These are phyloP conservation scores for Balakata baccata DNA, from an alignment of 345 rosid species.

Conservation along the genomic window DNA sequence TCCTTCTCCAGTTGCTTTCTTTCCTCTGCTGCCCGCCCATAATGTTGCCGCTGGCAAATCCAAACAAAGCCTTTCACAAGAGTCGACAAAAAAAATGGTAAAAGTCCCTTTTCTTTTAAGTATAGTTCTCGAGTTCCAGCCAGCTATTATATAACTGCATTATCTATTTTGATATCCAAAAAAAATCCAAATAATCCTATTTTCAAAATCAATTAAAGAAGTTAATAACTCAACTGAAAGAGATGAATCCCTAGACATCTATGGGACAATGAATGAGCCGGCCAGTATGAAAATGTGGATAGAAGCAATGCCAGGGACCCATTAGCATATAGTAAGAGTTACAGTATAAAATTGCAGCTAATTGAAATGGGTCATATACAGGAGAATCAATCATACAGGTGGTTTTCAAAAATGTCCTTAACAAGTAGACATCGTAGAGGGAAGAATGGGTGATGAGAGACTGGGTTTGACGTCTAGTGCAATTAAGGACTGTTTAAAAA, in stretches of 20 bases:
- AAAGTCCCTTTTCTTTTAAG: too few relatives aligned
- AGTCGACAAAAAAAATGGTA: too few relatives aligned
- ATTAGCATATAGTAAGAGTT: background rate
- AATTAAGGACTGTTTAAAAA: background rate
- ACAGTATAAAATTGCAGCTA: slow-evolving; percentile 4
- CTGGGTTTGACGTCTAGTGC: background rate
- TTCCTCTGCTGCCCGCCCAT: slow-evolving; percentile 13
- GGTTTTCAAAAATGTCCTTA: slow-evolving; percentile 21
- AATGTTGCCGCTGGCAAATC: slow-evolving; percentile 13
- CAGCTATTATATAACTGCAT: too few relatives aligned
- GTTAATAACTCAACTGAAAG: too few relatives aligned
- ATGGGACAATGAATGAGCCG: slow-evolving; percentile 21
- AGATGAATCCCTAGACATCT: too few relatives aligned
- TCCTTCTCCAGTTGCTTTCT: slow-evolving; percentile 27
- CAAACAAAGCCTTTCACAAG: slow-evolving; percentile 27
- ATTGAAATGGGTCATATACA: background rate
- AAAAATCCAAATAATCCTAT: too few relatives aligned
- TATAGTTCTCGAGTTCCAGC: too few relatives aligned
- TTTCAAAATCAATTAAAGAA: too few relatives aligned
- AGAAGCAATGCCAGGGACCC: background rate
- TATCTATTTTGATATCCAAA: too few relatives aligned
- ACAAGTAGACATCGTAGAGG: slow-evolving; percentile 24
- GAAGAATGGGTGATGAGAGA: slow-evolving; percentile 19
- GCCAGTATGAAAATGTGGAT: slow-evolving; percentile 8
- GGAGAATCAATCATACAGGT: background rate